A percentile compares a stretch with the other conserved stretches of the same genome.
These are phyloP conservation scores for Penicillium subrubescens DNA, from an alignment of 495 filamentous ascomycete genomes.

Conservation along the genomic window DNA sequence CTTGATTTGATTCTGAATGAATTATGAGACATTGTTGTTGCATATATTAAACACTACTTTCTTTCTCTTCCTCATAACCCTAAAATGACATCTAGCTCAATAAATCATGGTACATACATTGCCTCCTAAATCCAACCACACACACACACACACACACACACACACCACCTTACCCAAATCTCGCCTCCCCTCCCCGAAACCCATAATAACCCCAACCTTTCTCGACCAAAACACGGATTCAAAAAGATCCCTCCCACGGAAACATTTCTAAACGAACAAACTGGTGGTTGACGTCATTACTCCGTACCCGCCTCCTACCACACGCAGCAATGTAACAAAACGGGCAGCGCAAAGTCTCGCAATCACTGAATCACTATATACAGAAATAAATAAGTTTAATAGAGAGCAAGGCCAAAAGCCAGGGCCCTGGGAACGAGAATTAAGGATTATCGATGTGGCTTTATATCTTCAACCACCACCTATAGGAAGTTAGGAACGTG, in stretches of 20 bases:
- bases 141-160: too few relatives aligned
- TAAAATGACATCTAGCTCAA: neutral
- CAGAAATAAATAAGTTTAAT: neutral
- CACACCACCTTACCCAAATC: neutral
- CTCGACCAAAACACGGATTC: neutral
- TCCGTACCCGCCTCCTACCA: constrained; percentile 4
- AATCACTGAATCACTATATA: neutral
- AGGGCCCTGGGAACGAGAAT: neutral
- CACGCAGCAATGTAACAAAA: neutral
- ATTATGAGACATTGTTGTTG: neutral
- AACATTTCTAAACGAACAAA: neutral
- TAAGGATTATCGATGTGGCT: neutral
- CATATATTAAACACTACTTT: neutral
- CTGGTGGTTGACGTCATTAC: constrained; percentile 25
- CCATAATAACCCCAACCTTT: neutral
- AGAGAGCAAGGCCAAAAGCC: neutral
- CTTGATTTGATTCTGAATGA: constrained; percentile 4
- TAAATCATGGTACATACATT: neutral
- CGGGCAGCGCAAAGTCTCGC: neutral
- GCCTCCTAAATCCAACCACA: neutral
- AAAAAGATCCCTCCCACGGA: neutral
- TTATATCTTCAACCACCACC: neutral
- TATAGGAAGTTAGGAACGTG: neutral
- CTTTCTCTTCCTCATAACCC: neutral
- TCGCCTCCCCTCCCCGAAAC: neutral